phyloP scores from a whole-genome alignment of 2,329 filamentous ascomycete genomes.

The Coniochaeta hoffmannii region DNA sequence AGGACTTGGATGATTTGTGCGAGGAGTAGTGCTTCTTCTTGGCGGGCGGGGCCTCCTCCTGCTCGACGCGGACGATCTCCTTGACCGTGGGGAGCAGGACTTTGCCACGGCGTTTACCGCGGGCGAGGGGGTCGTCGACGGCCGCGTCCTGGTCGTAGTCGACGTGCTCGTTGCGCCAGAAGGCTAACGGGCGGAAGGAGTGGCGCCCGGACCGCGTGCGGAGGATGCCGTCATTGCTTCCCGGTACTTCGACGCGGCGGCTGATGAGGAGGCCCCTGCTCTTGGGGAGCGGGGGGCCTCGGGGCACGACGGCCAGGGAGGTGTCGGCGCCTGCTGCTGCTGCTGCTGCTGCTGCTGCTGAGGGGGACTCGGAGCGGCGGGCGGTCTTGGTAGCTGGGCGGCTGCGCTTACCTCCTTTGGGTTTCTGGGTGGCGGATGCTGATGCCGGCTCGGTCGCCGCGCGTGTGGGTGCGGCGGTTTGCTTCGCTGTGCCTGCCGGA shows the following conservation, averaged over 20 bases:
- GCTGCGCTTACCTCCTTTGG: conserved; percentile 14
- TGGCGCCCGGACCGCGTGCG: conserved; percentile 69
- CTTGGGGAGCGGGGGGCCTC: conserved; percentile 48
- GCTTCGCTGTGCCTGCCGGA: neutral
- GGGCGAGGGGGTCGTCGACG: conserved; percentile 33
- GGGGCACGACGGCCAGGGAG: conserved; percentile 38
- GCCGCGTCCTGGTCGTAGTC: conserved; percentile 58
- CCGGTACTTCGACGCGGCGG: conserved; percentile 29
- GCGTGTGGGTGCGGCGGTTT: neutral
- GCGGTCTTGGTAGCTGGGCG: conserved; percentile 12
- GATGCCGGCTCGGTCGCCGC: conserved; percentile 10
- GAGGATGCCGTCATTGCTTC: conserved; percentile 37
- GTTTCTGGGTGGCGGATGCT: conserved; percentile 5
- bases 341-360: too few relatives aligned
- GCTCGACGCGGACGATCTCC: conserved; percentile 69
- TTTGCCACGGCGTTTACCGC: conserved; percentile 12
- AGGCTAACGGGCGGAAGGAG: conserved; percentile 72
- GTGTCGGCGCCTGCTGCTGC: conserved; percentile 27
- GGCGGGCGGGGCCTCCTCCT: conserved; percentile 21
- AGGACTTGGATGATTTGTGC: neutral
- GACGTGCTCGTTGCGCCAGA: conserved; percentile 78
- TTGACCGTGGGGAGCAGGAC: conserved; percentile 66
- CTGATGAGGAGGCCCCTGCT: conserved; percentile 46
- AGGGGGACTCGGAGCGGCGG: conserved; percentile 15
- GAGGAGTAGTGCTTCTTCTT: neutral